Conservation (phyloP, 805 yeast species). For the Myxozyma neglecta region DNA sequence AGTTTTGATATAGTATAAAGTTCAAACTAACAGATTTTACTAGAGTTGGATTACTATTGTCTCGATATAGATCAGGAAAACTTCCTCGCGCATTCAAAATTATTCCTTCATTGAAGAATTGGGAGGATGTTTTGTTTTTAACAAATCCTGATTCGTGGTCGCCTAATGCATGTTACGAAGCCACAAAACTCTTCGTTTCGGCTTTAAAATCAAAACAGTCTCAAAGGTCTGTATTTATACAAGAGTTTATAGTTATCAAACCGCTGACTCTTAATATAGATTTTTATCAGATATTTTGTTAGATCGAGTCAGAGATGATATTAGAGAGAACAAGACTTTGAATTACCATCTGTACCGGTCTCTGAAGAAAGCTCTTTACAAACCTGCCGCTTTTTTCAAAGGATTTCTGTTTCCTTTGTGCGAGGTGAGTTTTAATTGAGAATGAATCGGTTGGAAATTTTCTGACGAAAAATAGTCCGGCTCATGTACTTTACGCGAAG, state of each 20-base stretch:
- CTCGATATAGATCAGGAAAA: slow-evolving; percentile 92
- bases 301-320: slow-evolving; percentile 45
- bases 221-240: slow-evolving; percentile 56
- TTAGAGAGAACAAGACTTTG: slow-evolving; percentile 51
- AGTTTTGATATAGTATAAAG: neutral
- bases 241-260: slow-evolving; percentile 55
- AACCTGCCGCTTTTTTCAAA: slow-evolving; percentile 96
- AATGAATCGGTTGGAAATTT: neutral
- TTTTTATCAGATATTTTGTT: slow-evolving; percentile 39
- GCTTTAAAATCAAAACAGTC: slow-evolving; percentile 85
- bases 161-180: slow-evolving; percentile 91
- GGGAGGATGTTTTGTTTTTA: slow-evolving; percentile 93
- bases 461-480: slow-evolving; percentile 16
- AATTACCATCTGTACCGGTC: slow-evolving; percentile 94
- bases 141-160: slow-evolving; percentile 95
- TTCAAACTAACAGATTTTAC: neutral
- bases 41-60: slow-evolving; percentile 74
- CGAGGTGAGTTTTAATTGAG: slow-evolving; percentile 53
- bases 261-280: slow-evolving; percentile 39
- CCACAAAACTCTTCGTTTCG: slow-evolving; percentile 90
- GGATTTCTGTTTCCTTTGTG: slow-evolving; percentile 92
- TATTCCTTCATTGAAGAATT: slow-evolving; percentile 84
- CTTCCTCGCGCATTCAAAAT: slow-evolving; percentile 96
- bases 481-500: slow-evolving; percentile 82
- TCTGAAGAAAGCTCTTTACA: slow-evolving; percentile 86